Evolutionary conservation across 768 basidiomycete species (phyloP), one percentile per base, ranked within the genome.

Genomic region (Pleurotus ostreatus): DNA sequence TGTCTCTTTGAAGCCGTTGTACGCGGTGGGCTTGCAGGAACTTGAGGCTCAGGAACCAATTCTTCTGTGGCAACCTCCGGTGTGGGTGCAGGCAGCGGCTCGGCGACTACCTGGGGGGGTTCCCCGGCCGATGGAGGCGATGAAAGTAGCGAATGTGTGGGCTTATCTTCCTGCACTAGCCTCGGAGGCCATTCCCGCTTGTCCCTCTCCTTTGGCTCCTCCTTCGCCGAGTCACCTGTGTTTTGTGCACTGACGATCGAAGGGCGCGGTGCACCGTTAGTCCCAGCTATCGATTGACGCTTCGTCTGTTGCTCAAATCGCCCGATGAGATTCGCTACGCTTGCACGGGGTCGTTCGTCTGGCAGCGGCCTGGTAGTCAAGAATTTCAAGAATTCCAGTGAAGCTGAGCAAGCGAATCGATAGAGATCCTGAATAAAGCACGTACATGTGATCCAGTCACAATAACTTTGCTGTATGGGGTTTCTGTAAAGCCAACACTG

Each of bases 241-340:
- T 72, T 73, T 61, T 89, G 82, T 25, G 87, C 86, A 16, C 78
- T 71, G 57, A 83, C 86, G 61, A 85, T 89, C n/a, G 57, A 88
- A 80, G 13, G 82, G 76, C 26, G 78, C 70, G 58, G 65, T 61
- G 59, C 63, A 62, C 59, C 63, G 65, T 47, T 67, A 62, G 49
- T 62, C 62, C 49, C 49, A 23, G 78, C 65, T 15, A 61, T 63
- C 25, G 78, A 66, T 62, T 82, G 79, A 49, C 83, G 82, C 67
- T 89, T 92, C 55, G 78, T 84, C 72, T 89, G 86, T 63, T 82
- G 88, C 70, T 94, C 92, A 62, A 94, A 94, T 57, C 88, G 82
- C 51, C 92, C 92, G 65, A 94, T 94, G 72, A 94, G 86, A 67
- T 92, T 94, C 60, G 92, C 92, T 47, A 94, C 92, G 64, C 87